Conservation (phyloP, 305 asterid species). For the Fraxinus sp. region DNA sequence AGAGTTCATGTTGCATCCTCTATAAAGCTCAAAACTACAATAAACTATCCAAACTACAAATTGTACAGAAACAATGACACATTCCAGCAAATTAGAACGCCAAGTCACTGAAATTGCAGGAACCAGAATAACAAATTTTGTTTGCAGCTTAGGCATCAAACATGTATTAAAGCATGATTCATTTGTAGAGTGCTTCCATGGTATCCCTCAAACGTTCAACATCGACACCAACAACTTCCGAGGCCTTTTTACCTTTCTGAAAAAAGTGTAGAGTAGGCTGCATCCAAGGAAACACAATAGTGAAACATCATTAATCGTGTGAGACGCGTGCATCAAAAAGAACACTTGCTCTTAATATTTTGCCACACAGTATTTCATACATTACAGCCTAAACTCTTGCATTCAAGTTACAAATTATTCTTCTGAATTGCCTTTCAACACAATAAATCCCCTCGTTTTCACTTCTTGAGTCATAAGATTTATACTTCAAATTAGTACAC, state of each 20-base stretch:
- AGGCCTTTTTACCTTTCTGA: conserved; percentile 72
- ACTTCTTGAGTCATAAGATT: neutral
- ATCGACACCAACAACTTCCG: conserved; percentile 77
- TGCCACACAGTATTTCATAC: neutral
- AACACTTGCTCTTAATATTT: neutral
- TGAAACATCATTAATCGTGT: neutral
- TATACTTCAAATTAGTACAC: neutral
- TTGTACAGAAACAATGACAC: no score
- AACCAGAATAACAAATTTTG: neutral
- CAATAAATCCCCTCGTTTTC: neutral
- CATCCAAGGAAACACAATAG: conserved; percentile 17
- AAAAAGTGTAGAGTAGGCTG: conserved; percentile 94
- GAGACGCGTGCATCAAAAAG: neutral
- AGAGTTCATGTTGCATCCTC: no score
- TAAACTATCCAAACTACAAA: no score
- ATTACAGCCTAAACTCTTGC: neutral
- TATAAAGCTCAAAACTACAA: no score
- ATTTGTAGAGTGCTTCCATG: conserved; percentile 74
- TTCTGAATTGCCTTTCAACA: neutral
- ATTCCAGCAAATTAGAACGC: neutral
- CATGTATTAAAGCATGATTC: conserved; percentile 16
- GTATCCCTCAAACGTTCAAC: conserved; percentile 66
- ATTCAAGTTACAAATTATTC: neutral
- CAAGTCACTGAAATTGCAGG: neutral
- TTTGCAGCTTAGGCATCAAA: neutral